Percentiles rank a stretch among this genome's conserved stretches.
These are phyloP conservation scores for Kwoniella sp. DNA, from an alignment of 768 basidiomycete genomes.

Conservation along the genomic window DNA sequence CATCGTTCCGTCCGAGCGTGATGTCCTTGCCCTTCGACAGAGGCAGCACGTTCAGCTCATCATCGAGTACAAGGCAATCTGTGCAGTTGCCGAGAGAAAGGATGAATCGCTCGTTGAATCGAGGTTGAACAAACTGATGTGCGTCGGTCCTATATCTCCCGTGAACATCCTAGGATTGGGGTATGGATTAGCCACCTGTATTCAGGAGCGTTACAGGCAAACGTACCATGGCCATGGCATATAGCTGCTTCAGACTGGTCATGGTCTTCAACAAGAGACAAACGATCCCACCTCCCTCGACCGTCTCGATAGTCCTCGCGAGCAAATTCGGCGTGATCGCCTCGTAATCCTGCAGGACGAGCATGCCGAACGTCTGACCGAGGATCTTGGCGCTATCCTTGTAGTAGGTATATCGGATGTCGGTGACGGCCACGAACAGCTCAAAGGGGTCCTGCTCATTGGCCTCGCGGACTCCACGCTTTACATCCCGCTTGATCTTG, in stretches of 20 bases:
- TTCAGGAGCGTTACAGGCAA: background rate
- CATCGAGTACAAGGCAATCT: slow-evolving; percentile 90
- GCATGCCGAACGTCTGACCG: slow-evolving; percentile 97
- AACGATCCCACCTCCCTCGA: slow-evolving; percentile 80
- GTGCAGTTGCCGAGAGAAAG: slow-evolving; percentile 88
- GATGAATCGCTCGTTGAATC: slow-evolving; percentile 99
- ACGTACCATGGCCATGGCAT: slow-evolving; percentile 75
- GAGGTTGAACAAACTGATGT: slow-evolving; percentile 65
- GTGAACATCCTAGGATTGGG: slow-evolving; percentile 79
- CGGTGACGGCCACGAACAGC: slow-evolving; percentile 96
- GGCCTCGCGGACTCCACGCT: slow-evolving; percentile 84
- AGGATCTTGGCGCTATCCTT: slow-evolving; percentile 96
- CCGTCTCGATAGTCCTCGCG: slow-evolving; percentile 94
- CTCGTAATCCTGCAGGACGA: slow-evolving; percentile 94
- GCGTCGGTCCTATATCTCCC: slow-evolving; percentile 86
- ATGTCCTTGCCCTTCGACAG: slow-evolving; percentile 95
- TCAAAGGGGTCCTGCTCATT: slow-evolving; percentile 98
- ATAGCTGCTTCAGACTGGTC: slow-evolving; percentile 84
- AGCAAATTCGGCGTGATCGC: slow-evolving; percentile 96
- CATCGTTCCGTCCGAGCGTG: slow-evolving; percentile 58
- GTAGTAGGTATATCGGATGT: slow-evolving; percentile 97
- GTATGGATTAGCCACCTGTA: no score
- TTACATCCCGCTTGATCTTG: slow-evolving; percentile 93
- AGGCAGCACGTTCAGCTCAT: slow-evolving; percentile 95
- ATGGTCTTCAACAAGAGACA: slow-evolving; percentile 90